A percentile compares a stretch with the other conserved stretches of the same genome.
phyloP scores from a whole-genome alignment of 2,329 filamentous ascomycete genomes.

The Botrytis byssoidea region DNA sequence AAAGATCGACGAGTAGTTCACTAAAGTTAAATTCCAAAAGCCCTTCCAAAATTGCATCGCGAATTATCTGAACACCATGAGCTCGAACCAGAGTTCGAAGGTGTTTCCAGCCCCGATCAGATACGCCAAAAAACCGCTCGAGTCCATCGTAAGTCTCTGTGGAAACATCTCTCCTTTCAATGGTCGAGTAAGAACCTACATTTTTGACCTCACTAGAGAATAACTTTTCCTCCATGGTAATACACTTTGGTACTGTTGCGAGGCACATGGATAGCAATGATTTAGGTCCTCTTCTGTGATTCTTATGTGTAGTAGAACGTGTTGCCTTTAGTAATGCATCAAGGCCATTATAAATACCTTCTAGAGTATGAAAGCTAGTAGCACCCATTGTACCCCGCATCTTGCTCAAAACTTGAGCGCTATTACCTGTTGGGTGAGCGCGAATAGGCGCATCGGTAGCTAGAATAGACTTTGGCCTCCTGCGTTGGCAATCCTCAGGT shows the following conservation, averaged over 20 bases:
- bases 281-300: constrained; percentile 36
- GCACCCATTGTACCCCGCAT: constrained; percentile 39
- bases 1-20: constrained; percentile 45
- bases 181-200: constrained; percentile 40
- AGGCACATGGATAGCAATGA: constrained; percentile 52
- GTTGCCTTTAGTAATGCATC: constrained; percentile 48
- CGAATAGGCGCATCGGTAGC: background rate
- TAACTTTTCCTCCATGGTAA: constrained; percentile 46
- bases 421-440: constrained; percentile 11
- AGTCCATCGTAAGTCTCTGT: constrained; percentile 50
- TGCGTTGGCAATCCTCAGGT: background rate
- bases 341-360: constrained; percentile 47
- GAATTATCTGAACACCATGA: constrained; percentile 47
- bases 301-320: constrained; percentile 22
- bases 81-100: constrained; percentile 48
- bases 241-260: constrained; percentile 48
- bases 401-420: constrained; percentile 38
- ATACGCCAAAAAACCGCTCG: constrained; percentile 44
- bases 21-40: constrained; percentile 45
- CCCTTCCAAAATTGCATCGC: constrained; percentile 44
- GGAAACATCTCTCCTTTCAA: constrained; percentile 42
- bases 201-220: constrained; percentile 43
- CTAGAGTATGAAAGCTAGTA: constrained; percentile 42
- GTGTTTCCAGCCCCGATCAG: constrained; percentile 46
- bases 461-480: background rate